Evolutionary conservation across 2,329 filamentous ascomycete species (phyloP), one percentile per base, ranked within the genome.

Genomic region (Aspergillus sp.): DNA sequence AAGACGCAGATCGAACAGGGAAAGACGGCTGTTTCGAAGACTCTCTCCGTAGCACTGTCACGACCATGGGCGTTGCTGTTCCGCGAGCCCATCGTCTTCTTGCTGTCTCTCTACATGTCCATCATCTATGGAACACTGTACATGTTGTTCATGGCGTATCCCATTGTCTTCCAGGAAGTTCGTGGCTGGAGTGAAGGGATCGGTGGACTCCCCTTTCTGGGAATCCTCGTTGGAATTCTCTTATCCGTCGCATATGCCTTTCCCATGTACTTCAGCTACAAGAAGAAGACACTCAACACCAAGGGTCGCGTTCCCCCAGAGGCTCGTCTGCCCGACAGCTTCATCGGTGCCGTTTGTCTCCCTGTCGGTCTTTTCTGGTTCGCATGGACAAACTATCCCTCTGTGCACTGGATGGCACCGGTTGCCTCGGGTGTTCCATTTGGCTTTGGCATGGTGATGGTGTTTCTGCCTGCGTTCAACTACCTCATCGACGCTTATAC

Each of bases 81-180:
- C 35, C 62, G 59, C 5, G 71, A 75, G 47, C 73, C 72, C 1
- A 75, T 76, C 32, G 66, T 76, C 11, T 47, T 73, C 1, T 55
- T 67, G 1, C 66, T 73, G 4, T 69, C 68, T 10, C 48, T 56
- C 40, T 75, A 75, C 50, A 65, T 74, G 48, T 65, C 72, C 1
- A 64, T 76, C 40, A 62, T 68, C 4, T 75, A 75, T 43, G 68
- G 72, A 6, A 67, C 71, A 5, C 60, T 75, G 13, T 76, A 74
- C 49, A 70, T 75, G 52, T 56, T 73, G 44, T 75, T 75, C 47
- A 64, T 67, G 30, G 72, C 72, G 5, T 74, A 73, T 46, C 71
- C 71, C 0, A 71, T 73, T 27, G 63, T 75, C 4, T 75, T 67
- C 33, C 58, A 70, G 50, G 56, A 58, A 13, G 54, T 60, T 34